These are phyloP conservation scores for Periconia sp. DNA, from an alignment of 2,329 filamentous ascomycete genomes.

Conservation along the genomic window DNA sequence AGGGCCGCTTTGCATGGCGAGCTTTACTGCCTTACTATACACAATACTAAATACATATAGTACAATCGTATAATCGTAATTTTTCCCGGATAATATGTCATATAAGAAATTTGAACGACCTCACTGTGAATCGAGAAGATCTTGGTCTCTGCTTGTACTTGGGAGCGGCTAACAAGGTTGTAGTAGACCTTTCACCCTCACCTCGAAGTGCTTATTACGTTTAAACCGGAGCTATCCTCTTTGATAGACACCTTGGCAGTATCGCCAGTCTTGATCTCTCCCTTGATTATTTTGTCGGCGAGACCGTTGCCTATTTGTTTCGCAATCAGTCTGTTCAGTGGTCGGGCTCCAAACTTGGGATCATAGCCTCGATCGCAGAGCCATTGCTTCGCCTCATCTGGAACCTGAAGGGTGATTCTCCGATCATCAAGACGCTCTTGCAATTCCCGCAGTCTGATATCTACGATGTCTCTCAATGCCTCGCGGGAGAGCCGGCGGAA, in stretches of 20 bases:
- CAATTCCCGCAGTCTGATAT: slow-evolving; percentile 86
- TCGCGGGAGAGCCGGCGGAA: slow-evolving; percentile 83
- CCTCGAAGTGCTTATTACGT: no score
- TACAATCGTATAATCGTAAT: no score
- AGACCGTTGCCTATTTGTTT: slow-evolving; percentile 88
- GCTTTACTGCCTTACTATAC: no score
- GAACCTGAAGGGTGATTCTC: slow-evolving; percentile 77
- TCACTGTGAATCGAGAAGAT: no score
- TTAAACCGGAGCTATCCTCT: slow-evolving; percentile 50
- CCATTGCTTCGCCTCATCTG: slow-evolving; percentile 78
- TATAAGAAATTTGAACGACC: no score
- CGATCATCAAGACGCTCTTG: slow-evolving; percentile 83
- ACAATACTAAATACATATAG: no score
- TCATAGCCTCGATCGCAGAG: slow-evolving; percentile 90
- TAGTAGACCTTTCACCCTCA: no score
- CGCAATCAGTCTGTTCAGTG: slow-evolving; percentile 87
- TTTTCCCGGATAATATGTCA: no score
- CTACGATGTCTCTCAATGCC: slow-evolving; percentile 88
- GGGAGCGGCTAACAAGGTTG: no score
- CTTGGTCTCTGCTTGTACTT: no score
- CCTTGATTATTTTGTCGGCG: slow-evolving; percentile 90
- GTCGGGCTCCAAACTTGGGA: slow-evolving; percentile 86
- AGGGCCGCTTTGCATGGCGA: no score
- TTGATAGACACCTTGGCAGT: slow-evolving; percentile 73
- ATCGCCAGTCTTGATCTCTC: slow-evolving; percentile 78